Conservation (phyloP, 2,329 filamentous ascomycete species). For the Scedosporium minutisporum region DNA sequence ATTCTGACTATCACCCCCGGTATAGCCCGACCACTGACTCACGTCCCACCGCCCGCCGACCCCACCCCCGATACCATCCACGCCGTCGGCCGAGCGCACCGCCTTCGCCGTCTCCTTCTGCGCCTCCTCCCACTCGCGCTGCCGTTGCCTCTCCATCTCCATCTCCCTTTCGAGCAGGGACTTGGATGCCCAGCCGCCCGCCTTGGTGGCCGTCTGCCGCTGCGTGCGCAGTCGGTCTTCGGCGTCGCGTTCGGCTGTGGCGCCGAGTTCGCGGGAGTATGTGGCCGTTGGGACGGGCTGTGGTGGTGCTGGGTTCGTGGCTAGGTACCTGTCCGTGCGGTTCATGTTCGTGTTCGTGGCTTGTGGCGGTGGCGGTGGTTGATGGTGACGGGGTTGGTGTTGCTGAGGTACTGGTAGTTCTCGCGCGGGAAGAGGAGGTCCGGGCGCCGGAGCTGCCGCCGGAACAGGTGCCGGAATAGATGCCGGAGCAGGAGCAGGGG, state of each 20-base stretch:
- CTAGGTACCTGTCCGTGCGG: slow-evolving; percentile 49
- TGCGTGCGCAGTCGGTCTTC: slow-evolving; percentile 52
- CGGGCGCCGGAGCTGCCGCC: slow-evolving; percentile 12
- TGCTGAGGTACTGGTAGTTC: neutral
- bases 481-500: neutral
- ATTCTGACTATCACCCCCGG: slow-evolving; percentile 67
- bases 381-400: neutral
- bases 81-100: slow-evolving; percentile 36
- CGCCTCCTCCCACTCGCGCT: slow-evolving; percentile 70
- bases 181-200: slow-evolving; percentile 54
- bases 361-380: slow-evolving; percentile 6
- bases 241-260: slow-evolving; percentile 50
- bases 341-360: slow-evolving; percentile 18
- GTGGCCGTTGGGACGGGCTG: slow-evolving; percentile 31
- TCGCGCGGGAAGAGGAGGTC: slow-evolving; percentile 11
- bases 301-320: slow-evolving; percentile 41
- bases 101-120: slow-evolving; percentile 56
- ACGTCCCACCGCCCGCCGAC: slow-evolving; percentile 65
- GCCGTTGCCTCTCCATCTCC: slow-evolving; percentile 67
- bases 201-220: slow-evolving; percentile 51
- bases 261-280: slow-evolving; percentile 45
- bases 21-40: slow-evolving; percentile 64
- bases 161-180: slow-evolving; percentile 70
- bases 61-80: slow-evolving; percentile 58
- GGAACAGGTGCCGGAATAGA: slow-evolving; percentile 8